Base-by-base conservation (phyloP, 306 rosid species). In the Castanea crenata region DNA sequence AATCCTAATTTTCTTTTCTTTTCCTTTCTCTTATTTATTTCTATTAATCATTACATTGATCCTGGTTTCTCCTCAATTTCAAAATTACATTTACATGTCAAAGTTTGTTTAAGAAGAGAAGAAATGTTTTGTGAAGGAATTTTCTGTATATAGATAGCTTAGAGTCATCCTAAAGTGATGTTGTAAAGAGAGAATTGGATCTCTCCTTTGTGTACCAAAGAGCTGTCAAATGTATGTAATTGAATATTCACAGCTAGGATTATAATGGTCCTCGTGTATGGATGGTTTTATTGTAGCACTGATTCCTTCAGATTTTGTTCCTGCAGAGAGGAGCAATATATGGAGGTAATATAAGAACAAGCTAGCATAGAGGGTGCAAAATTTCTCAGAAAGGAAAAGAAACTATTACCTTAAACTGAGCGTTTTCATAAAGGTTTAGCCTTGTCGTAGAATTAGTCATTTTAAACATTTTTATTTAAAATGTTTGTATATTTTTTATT, bases 341-440 rank as follows among this genome's bases (percentile, higher is more conserved):
- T 12, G 31, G 8, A 74, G 38, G 69, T 56, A 34, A 27, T 35
- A 59, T 38, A 32, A 55, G 55, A 69, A 57, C 58, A 79, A 71
- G 46, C 25, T 70, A 69, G 44, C 77, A 57, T 74, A 59, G 46
- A 81, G 21, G 29, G 78, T 54, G 76, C 27, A 34, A 51, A 72
- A 10, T 25, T 52, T 16, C 63, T 55, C 15, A 69, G 23, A 23
- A 23, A 41, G 62, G 68, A 5, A 23, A 84, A 78, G 74, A 75
- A 41, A 77, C 64, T 76, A 76, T 38, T 69, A 88, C 94, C 91
- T 89, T 69, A 79, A n/a, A 87, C 92, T 32, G 35, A 32, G 35
- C 4, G 35, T 32, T 32, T 32, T 21, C 21, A 21, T 21, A 21
- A 21, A 21, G 21, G 21, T 21, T 21, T 21, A 21, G 21, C 23